Percentiles rank a stretch among this genome's conserved stretches.
Evolutionary conservation across 164 flowering plant species (phyloP).

Genomic region (Piper longum): DNA sequence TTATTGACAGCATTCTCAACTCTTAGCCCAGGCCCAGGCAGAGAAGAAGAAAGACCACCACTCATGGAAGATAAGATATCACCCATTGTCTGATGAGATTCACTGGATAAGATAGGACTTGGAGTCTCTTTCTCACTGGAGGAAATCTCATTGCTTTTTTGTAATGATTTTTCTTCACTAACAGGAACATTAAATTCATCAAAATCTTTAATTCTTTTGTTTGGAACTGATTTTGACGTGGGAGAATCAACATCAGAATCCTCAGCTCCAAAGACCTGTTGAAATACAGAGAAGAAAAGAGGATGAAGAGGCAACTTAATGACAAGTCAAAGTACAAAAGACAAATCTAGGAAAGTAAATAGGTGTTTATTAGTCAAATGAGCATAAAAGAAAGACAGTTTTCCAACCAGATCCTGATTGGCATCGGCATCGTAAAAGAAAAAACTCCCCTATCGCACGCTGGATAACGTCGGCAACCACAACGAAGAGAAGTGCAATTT

Average conservation of each 20-base stretch:
- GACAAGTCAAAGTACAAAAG: not conserved
- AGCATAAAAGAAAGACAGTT: not conserved
- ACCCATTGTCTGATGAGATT: slow-evolving; percentile 62
- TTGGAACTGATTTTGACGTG: slow-evolving; percentile 17
- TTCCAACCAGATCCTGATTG: not conserved
- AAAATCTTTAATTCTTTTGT: slow-evolving; percentile 19
- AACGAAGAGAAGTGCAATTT: not conserved
- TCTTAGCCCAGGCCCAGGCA: slow-evolving; percentile 30
- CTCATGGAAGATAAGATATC: slow-evolving; percentile 60
- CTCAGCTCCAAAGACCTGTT: slow-evolving; percentile 51
- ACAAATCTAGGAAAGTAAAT: not conserved
- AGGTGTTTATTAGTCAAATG: not conserved
- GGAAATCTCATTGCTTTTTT: slow-evolving; percentile 27
- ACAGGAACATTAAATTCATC: slow-evolving; percentile 20
- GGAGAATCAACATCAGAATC: slow-evolving; percentile 58
- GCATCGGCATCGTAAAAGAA: not conserved
- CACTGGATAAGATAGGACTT: slow-evolving; percentile 23
- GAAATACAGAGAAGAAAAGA: not conserved
- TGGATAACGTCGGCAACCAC: not conserved
- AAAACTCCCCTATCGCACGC: too few relatives aligned
- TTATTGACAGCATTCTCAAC: slow-evolving; percentile 40
- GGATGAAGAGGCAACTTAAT: not conserved
- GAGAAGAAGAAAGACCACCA: slow-evolving; percentile 28
- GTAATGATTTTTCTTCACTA: slow-evolving; percentile 27
- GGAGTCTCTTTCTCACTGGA: slow-evolving; percentile 22